phyloP scores from a whole-genome alignment of 2,329 filamentous ascomycete genomes.

The Cytospora leucostoma region DNA sequence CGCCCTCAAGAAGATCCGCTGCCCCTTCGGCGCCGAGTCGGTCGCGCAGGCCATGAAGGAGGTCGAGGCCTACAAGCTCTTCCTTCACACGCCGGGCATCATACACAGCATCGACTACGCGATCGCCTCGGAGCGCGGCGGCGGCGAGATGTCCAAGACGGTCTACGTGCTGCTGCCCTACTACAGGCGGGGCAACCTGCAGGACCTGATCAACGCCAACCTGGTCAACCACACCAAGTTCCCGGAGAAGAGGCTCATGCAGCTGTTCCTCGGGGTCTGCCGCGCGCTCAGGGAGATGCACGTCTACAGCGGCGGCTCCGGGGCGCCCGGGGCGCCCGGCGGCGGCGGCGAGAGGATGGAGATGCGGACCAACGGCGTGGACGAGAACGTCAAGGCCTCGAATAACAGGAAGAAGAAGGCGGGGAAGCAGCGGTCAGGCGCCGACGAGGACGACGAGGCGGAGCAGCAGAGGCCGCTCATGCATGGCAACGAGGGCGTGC shows the following conservation, averaged over 20 bases:
- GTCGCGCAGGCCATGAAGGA: conserved; percentile 94
- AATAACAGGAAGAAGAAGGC: conserved; percentile 46
- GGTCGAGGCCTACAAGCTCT: conserved; percentile 94
- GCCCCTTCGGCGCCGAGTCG: conserved; percentile 95
- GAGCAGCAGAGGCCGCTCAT: conserved; percentile 82
- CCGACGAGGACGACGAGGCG: conserved; percentile 69
- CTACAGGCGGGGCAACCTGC: conserved; percentile 90
- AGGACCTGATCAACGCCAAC: conserved; percentile 98
- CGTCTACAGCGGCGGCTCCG: conserved; percentile 69
- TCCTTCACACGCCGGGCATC: conserved; percentile 79
- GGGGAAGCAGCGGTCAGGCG: conserved; percentile 38
- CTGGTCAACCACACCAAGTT: conserved; percentile 92
- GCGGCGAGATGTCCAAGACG: conserved; percentile 72
- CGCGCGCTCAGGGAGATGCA: conserved; percentile 89
- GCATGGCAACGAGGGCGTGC: conserved; percentile 73
- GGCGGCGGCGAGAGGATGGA: conserved; percentile 51
- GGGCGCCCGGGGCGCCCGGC: conserved; percentile 26
- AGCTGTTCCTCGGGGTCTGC: conserved; percentile 89
- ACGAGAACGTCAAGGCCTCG: conserved; percentile 40
- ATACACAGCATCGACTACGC: conserved; percentile 83
- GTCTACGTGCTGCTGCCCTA: conserved; percentile 97
- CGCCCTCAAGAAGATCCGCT: conserved; percentile 97
- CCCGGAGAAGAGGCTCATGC: conserved; percentile 84
- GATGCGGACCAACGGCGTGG: conserved; percentile 46
- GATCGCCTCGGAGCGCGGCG: conserved; percentile 71